Evolutionary conservation across 148 eudicot genomes (phyloP).

Genomic region (Limonium bicolor): DNA sequence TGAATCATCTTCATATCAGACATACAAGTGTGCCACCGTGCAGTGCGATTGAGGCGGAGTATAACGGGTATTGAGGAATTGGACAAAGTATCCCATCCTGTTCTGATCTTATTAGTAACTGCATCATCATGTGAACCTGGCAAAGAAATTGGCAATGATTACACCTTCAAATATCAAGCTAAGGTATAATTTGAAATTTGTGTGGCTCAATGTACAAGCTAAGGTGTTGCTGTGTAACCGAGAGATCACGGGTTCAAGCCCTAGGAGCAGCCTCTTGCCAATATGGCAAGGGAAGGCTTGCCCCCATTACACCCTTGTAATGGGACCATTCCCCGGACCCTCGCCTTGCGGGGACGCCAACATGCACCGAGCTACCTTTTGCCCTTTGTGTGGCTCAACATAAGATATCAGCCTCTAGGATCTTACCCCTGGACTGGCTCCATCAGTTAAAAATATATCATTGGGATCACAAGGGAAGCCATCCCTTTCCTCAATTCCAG

Average conservation of each 20-base stretch:
- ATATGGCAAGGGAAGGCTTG: no score
- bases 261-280: no score
- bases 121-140: conserved; percentile 98
- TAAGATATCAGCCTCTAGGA: no score
- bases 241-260: no score
- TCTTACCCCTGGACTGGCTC: conserved; percentile 55
- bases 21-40: conserved; percentile 94
- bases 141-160: background rate
- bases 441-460: conserved; percentile 92
- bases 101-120: conserved; percentile 68
- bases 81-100: conserved; percentile 91
- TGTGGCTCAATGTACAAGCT: no score
- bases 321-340: no score
- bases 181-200: background rate
- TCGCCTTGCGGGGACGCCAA: no score
- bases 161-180: background rate
- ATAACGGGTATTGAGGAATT: conserved; percentile 91
- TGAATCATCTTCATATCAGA: background rate
- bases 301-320: no score
- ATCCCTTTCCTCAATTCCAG: conserved; percentile 94
- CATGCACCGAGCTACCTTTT: no score
- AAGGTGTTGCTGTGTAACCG: no score
- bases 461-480: conserved; percentile 79
- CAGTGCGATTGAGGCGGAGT: conserved; percentile 94
- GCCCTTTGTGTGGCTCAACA: no score